Percentiles rank a stretch among this genome's conserved stretches.
Conservation (phyloP, 2,329 filamentous ascomycete species). For the Aschersonia sp. region DNA sequence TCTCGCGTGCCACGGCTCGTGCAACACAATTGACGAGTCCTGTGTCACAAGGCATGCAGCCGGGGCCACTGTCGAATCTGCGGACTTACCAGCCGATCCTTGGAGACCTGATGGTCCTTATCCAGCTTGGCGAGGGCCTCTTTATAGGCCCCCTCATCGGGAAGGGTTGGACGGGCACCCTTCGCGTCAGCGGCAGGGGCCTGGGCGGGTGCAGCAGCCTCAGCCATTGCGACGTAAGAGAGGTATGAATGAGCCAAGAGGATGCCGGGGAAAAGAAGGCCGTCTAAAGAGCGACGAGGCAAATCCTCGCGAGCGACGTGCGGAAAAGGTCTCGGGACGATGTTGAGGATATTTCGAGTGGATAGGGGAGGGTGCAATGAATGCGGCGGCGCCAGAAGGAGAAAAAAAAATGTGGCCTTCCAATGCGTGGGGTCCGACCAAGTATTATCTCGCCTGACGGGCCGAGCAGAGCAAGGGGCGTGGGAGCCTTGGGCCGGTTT, state of each 20-base stretch:
- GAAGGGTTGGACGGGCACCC: constrained; percentile 60
- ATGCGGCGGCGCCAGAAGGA: too few relatives aligned
- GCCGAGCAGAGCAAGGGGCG: too few relatives aligned
- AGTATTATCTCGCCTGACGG: too few relatives aligned
- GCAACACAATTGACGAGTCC: not conserved
- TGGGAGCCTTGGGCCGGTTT: too few relatives aligned
- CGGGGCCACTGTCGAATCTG: not conserved
- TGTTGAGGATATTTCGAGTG: too few relatives aligned
- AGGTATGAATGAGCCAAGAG: constrained; percentile 1
- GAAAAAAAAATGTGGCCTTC: too few relatives aligned
- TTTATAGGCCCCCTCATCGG: constrained; percentile 77
- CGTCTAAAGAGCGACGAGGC: constrained; percentile 1
- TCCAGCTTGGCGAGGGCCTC: constrained; percentile 64
- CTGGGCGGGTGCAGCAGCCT: constrained; percentile 28
- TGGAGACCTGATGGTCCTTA: constrained; percentile 68
- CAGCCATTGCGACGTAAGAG: constrained; percentile 24
- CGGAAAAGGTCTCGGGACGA: too few relatives aligned
- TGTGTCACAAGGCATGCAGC: not conserved
- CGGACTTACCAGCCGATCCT: constrained; percentile 38
- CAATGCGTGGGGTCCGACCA: too few relatives aligned
- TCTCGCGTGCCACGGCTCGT: too few relatives aligned
- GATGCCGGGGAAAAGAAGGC: constrained; percentile 6
- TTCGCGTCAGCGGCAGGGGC: constrained; percentile 24
- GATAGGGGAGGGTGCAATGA: too few relatives aligned
- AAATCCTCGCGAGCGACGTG: constrained; percentile 2